Percentiles rank a stretch among this genome's conserved stretches.
These are phyloP conservation scores for Meredithiella fracta DNA, from an alignment of 2,329 filamentous ascomycete species.

Conservation along the genomic window DNA sequence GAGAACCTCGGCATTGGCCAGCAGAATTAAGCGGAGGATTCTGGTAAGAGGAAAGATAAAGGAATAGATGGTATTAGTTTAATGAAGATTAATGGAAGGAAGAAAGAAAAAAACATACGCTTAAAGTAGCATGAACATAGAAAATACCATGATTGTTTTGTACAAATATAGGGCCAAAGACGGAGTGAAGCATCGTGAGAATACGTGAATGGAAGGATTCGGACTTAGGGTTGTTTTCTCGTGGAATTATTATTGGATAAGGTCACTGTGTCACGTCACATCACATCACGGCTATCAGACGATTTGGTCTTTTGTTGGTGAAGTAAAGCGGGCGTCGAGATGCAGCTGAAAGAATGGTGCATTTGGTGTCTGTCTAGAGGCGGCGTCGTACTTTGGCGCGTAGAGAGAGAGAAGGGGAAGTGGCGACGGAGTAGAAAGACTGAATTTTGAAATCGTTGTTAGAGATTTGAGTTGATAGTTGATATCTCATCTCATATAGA, in stretches of 20 bases:
- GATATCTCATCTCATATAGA: no score
- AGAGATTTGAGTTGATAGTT: no score
- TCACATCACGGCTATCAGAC: neutral
- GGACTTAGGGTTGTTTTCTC: slow-evolving; percentile 15
- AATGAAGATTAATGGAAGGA: neutral
- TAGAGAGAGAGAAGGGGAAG: neutral
- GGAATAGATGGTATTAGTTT: neutral
- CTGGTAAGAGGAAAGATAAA: neutral
- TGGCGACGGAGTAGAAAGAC: neutral
- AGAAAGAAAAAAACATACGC: neutral
- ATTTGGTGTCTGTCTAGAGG: neutral
- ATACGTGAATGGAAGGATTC: no score
- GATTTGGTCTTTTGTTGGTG: neutral
- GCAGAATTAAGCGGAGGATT: slow-evolving; percentile 11
- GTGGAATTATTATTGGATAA: no score
- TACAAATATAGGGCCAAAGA: no score
- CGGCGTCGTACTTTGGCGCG: neutral
- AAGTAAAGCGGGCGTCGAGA: neutral
- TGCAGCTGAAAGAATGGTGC: neutral
- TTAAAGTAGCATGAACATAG: neutral
- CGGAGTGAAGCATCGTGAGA: no score
- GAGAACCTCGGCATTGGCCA: slow-evolving; percentile 41
- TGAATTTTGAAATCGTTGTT: no score
- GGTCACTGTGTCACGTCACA: no score
- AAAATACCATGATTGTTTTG: neutral